Evolutionary conservation across 805 yeast genomes (phyloP).

Genomic region (Candida michaelii): DNA sequence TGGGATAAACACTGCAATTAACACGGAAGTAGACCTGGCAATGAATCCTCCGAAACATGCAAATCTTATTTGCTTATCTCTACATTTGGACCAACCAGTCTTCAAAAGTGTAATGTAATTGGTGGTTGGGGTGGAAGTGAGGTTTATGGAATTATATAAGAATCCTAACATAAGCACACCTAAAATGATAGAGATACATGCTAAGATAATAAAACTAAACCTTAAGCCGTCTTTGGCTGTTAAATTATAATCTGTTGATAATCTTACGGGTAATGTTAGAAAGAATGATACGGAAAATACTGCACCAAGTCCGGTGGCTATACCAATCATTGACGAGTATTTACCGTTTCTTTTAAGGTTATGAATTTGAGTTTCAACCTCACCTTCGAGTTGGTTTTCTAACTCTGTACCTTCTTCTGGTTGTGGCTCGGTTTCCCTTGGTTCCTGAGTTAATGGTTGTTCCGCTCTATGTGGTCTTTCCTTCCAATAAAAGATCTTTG

Average conservation of each 20-base stretch:
- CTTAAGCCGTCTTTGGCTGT: conserved; percentile 43
- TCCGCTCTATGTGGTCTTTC: too few species aligned
- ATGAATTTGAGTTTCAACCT: background rate
- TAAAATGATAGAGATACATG: conserved; percentile 36
- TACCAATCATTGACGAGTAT: conserved; percentile 60
- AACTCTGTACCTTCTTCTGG: background rate
- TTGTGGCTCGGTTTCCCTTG: background rate
- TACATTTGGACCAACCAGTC: conserved; percentile 50
- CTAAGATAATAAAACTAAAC: conserved; percentile 50
- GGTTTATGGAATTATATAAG: conserved; percentile 41
- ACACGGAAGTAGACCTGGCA: conserved; percentile 62
- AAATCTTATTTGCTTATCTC: conserved; percentile 37
- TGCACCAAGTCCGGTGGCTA: conserved; percentile 66
- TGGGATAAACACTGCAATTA: conserved; percentile 61
- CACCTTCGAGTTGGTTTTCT: background rate
- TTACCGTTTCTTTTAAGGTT: conserved; percentile 39
- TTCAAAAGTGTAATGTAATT: conserved; percentile 24
- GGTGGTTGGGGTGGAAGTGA: conserved; percentile 21
- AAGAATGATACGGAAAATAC: conserved; percentile 57
- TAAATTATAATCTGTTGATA: conserved; percentile 36
- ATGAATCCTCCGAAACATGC: conserved; percentile 64
- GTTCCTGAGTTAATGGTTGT: too few species aligned
- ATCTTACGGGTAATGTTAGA: conserved; percentile 55
- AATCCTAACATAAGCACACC: conserved; percentile 41
- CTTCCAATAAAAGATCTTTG: conserved; percentile 28